Conservation (phyloP, 2,329 filamentous ascomycete genomes). For the Aureobasidium sp. region DNA sequence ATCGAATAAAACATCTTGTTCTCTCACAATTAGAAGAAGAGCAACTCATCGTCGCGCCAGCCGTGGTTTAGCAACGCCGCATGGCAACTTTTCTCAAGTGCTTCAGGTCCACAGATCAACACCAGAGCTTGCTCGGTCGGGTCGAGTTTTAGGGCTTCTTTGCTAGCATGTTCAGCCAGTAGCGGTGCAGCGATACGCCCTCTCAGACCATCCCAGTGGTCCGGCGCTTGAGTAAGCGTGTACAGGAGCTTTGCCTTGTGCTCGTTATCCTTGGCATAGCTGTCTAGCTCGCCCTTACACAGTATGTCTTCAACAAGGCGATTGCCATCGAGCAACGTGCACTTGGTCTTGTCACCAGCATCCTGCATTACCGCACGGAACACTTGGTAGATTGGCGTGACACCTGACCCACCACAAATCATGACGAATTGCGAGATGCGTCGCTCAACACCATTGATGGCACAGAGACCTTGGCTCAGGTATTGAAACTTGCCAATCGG, state of each 20-base stretch:
- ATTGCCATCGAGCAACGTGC: conserved; percentile 72
- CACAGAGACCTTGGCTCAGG: conserved; percentile 54
- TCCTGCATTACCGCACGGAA: conserved; percentile 64
- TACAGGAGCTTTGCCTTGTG: conserved; percentile 57
- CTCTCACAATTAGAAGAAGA: conserved; percentile 55
- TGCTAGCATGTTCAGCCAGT: conserved; percentile 47
- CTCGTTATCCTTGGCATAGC: conserved; percentile 44
- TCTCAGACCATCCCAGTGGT: conserved; percentile 57
- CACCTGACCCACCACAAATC: conserved; percentile 81
- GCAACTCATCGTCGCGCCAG: conserved; percentile 62
- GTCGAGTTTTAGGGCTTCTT: conserved; percentile 21
- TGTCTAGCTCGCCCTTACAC: conserved; percentile 63
- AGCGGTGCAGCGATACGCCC: conserved; percentile 59
- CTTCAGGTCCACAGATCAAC: conserved; percentile 68
- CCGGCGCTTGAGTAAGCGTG: conserved; percentile 55
- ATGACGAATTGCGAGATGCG: conserved; percentile 64
- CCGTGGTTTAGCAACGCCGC: conserved; percentile 51
- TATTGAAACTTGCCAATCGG: conserved; percentile 83
- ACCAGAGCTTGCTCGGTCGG: conserved; percentile 49
- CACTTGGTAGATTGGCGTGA: conserved; percentile 87
- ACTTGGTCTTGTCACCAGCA: conserved; percentile 53
- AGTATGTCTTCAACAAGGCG: conserved; percentile 72
- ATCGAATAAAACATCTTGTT: neutral
- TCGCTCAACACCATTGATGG: conserved; percentile 48
- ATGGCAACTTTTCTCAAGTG: conserved; percentile 61